A percentile compares a stretch with the other conserved stretches of the same genome.
phyloP scores from a whole-genome alignment of 176 grass and related monocot species.

The Oryza coarctata region DNA sequence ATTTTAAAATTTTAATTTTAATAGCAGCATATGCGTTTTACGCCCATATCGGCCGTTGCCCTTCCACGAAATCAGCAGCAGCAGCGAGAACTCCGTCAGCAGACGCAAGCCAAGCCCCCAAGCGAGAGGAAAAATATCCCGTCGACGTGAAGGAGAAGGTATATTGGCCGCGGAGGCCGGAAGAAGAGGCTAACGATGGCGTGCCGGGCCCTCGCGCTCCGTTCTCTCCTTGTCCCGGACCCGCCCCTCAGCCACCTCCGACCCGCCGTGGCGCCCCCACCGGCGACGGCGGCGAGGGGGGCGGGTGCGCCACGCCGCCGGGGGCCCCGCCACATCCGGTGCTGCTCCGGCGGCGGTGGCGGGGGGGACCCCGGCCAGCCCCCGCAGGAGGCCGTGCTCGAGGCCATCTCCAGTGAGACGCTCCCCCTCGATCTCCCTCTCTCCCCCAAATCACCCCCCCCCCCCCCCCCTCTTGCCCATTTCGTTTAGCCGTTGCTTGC shows the following conservation, averaged over 20 bases:
- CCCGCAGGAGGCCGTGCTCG: conserved; percentile 69
- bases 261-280: neutral
- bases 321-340: conserved; percentile 12
- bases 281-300: neutral
- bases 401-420: conserved; percentile 68
- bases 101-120: conserved; percentile 1
- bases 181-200: conserved; percentile 35
- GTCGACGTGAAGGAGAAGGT: neutral
- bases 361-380: conserved; percentile 48
- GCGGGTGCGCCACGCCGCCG: neutral
- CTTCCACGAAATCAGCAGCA: conserved; percentile 32
- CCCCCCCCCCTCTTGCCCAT: neutral
- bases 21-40: too few species aligned
- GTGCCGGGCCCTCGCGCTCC: conserved; percentile 48
- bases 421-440: neutral
- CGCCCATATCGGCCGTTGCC: conserved; percentile 1
- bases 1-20: too few species aligned
- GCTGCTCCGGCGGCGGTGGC: conserved; percentile 41
- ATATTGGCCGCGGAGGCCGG: conserved; percentile 39
- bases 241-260: conserved; percentile 26
- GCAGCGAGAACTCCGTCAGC: neutral
- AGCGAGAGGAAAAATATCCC: conserved; percentile 33
- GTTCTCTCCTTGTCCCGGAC: conserved; percentile 33
- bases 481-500: neutral
- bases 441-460: neutral